Base-by-base conservation (phyloP, 164 flowering plant species). In the Santalum album region DNA sequence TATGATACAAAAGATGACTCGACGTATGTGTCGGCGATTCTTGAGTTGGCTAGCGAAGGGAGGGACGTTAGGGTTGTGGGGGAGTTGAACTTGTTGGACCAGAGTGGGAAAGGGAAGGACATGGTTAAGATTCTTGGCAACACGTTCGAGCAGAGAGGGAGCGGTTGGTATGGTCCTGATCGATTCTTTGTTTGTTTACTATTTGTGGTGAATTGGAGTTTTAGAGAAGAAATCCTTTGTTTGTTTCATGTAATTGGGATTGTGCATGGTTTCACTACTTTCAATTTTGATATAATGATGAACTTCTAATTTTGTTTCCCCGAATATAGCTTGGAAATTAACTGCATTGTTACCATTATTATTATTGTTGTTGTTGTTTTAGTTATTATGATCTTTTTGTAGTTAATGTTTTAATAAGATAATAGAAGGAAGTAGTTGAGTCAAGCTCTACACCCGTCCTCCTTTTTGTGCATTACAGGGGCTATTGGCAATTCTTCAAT, bases 51-150 rank as follows among this genome's bases (percentile, higher is more conserved):
- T 3, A 81, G 92, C 48, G 92, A 85, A 0, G 92, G 90, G 2
- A 78, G 81, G 2, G 92, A 87, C 34, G 90, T 87, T 7, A 71
- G 96, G 75, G 96, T 88, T 11, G 60, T 87, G 69, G 85, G 85
- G 55, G 86, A 87, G 65, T 50, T 87, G 63, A 78, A 84, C 18
- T 53, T 87, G 64, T 43, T 83, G 70, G 96, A 87, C 61, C 96
- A 87, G 76, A 83, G 83, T 52, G 87, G 87, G 53, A 81, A 76
- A 47, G 83, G 70, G 65, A 79, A 80, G 62, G 83, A 87, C n/a
- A n/a, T n/a, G n/a, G n/a, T n/a, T 60, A 87, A 83, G 57, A 83
- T 87, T 49, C 96, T 85, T 62, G 85, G 87, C 35, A 85, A 87
- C 58, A 72, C 90, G 5, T 56, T 87, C 55, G 83, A 87, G 72